Conservation (phyloP, 257 asterid genomes). For the Verbena officinalis region DNA sequence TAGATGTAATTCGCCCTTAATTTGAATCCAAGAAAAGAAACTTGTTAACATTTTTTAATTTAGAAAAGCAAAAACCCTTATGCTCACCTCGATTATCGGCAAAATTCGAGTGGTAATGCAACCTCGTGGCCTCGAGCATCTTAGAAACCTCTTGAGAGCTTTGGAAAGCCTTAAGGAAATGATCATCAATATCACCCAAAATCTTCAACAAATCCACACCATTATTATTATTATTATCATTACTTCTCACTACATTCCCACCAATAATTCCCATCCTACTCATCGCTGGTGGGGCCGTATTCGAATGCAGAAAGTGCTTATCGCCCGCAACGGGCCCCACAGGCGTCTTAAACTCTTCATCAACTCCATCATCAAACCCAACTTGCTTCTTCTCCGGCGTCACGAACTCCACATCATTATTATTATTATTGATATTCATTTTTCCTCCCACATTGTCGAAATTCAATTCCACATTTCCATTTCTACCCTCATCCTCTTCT, state of each 20-base stretch:
- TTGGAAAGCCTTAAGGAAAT: constrained; percentile 85
- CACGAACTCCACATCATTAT: constrained; percentile 40
- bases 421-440: no score
- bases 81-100: constrained; percentile 91
- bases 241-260: constrained; percentile 41
- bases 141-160: constrained; percentile 86
- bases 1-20: no score
- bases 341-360: constrained; percentile 68
- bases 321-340: constrained; percentile 37
- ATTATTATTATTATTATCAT: constrained; percentile 37
- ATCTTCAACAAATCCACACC: constrained; percentile 74
- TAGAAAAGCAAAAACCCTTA: no score
- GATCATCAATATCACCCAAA: constrained; percentile 79
- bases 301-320: constrained; percentile 76
- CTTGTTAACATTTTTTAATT: neutral
- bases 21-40: neutral
- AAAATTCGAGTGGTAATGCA: constrained; percentile 95
- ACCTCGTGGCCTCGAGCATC: constrained; percentile 91
- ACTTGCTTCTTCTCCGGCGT: constrained; percentile 75
- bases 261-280: constrained; percentile 33
- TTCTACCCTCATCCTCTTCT: constrained; percentile 51
- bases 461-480: constrained; percentile 35
- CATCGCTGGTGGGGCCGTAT: constrained; percentile 73
- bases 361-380: constrained; percentile 47
- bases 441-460: constrained; percentile 40